Conservation (phyloP, 1,139 yeast genomes). For the Insectozyma bohioensis region DNA sequence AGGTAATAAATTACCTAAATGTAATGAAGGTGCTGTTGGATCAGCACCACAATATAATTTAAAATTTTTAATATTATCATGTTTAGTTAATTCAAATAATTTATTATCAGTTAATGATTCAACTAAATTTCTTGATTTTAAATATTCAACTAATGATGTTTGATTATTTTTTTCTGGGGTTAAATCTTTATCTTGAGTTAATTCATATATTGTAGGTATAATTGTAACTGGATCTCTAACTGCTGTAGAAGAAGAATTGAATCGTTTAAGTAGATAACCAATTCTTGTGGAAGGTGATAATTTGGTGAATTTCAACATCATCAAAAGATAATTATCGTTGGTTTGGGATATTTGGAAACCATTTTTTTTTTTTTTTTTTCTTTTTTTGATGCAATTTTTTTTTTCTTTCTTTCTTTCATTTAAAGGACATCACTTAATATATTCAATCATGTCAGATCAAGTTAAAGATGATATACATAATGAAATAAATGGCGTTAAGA, state of each 20-base stretch:
- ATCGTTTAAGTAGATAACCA: not conserved
- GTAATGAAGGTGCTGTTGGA: slow-evolving; percentile 88
- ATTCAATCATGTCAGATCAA: slow-evolving; percentile 7
- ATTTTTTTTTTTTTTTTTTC: slow-evolving; percentile 3
- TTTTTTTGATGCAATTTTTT: slow-evolving; percentile 5
- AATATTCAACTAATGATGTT: slow-evolving; percentile 44
- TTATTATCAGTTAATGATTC: slow-evolving; percentile 51
- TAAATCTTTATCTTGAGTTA: slow-evolving; percentile 19
- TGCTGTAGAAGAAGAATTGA: slow-evolving; percentile 1
- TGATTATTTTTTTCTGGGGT: slow-evolving; percentile 29
- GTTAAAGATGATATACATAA: slow-evolving; percentile 7
- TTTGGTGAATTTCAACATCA: too few species aligned
- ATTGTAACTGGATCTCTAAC: slow-evolving; percentile 31
- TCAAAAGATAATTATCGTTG: too few species aligned
- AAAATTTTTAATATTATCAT: slow-evolving; percentile 32
- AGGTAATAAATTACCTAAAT: slow-evolving; percentile 88
- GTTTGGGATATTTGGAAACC: too few species aligned
- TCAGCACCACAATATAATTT: slow-evolving; percentile 93
- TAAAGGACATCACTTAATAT: too few species aligned
- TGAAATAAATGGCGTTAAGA: slow-evolving; percentile 11
- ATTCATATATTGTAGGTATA: slow-evolving; percentile 35
- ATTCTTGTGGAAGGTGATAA: too few species aligned
- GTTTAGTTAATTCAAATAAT: slow-evolving; percentile 31
- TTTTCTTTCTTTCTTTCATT: slow-evolving; percentile 2
- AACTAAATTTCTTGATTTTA: slow-evolving; percentile 47